These are phyloP conservation scores for Alternaria metachromatica DNA, from an alignment of 2,329 filamentous ascomycete genomes.

Conservation along the genomic window DNA sequence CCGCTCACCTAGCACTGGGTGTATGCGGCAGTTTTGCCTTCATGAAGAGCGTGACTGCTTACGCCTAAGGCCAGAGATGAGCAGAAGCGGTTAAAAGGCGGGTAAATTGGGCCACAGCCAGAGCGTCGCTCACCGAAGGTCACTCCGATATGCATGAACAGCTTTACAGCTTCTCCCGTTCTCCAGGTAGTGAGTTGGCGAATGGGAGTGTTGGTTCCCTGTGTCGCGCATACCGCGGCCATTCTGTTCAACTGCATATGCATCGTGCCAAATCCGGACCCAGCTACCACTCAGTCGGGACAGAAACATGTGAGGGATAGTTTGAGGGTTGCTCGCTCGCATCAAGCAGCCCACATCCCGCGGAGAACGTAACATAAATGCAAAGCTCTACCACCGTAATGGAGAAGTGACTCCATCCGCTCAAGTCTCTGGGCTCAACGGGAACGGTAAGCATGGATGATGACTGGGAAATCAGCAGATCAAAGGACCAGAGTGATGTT, in stretches of 20 bases:
- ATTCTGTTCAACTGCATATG: neutral
- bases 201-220: neutral
- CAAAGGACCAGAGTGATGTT: neutral
- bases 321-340: neutral
- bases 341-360: neutral
- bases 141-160: neutral
- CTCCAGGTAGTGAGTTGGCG: neutral
- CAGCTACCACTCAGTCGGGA: neutral
- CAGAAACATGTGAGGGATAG: neutral
- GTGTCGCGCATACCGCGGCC: neutral
- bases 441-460: neutral
- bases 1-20: neutral
- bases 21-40: neutral
- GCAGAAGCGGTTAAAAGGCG: neutral
- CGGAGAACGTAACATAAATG: neutral
- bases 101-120: neutral
- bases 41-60: neutral
- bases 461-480: neutral
- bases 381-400: neutral
- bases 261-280: neutral
- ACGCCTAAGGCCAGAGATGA: rapidly evolving
- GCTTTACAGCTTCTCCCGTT: neutral
- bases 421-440: neutral
- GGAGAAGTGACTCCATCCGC: neutral
- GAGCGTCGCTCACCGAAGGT: neutral